These are phyloP conservation scores for Caryopteris hybrid DNA, from an alignment of 305 asterid species.

Conservation along the genomic window DNA sequence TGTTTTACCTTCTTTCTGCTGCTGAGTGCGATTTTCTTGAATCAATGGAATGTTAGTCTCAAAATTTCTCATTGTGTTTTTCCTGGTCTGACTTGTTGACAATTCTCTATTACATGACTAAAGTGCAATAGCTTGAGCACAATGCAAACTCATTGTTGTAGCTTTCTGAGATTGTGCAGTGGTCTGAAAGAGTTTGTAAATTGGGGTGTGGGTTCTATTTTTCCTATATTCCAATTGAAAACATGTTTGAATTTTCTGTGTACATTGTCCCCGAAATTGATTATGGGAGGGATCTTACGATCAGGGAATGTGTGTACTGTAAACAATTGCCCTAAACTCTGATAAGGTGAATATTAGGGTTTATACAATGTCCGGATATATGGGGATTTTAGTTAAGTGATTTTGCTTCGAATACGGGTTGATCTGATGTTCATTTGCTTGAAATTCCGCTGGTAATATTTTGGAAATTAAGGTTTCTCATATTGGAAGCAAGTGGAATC, in stretches of 20 bases:
- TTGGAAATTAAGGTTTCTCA: neutral
- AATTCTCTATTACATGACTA: neutral
- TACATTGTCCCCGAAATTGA: neutral
- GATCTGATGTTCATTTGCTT: neutral
- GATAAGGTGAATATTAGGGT: neutral
- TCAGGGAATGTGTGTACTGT: neutral
- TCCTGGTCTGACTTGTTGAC: neutral
- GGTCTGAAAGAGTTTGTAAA: neutral
- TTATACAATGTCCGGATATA: neutral
- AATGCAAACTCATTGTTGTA: neutral
- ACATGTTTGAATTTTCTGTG: neutral
- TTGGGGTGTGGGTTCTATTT: neutral
- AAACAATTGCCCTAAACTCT: neutral
- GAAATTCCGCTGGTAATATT: neutral
- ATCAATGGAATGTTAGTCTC: neutral
- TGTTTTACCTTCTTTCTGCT: neutral
- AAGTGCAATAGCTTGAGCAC: neutral
- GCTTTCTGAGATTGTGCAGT: neutral
- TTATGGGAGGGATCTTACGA: neutral
- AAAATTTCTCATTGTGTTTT: no score
- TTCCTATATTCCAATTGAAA: neutral
- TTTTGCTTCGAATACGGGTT: no score
- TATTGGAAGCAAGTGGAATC: neutral
- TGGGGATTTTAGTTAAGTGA: neutral
- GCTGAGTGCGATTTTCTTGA: neutral